A percentile compares a stretch with the other conserved stretches of the same genome.
Conservation (phyloP, 345 rosid genomes). For the Eucalyptus pauciflora region DNA sequence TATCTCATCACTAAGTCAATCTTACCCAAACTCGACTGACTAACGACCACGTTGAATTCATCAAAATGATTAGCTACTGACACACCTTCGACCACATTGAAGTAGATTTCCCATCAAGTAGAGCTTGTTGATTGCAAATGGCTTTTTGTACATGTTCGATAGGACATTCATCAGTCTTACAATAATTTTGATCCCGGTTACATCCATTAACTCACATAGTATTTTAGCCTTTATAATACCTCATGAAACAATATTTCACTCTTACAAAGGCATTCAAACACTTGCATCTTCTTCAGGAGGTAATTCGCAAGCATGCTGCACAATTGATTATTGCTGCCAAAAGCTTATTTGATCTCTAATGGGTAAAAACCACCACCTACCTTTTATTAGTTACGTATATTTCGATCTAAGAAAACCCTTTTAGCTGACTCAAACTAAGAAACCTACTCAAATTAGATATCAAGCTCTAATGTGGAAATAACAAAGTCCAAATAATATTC, state of each 20-base stretch:
- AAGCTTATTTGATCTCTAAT: too few species aligned
- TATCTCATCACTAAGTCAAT: background rate
- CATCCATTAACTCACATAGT: background rate
- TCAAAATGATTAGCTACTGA: background rate
- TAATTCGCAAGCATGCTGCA: background rate
- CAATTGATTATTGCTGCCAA: background rate
- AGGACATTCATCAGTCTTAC: background rate
- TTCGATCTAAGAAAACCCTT: background rate
- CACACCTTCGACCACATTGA: background rate
- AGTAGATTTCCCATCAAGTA: background rate
- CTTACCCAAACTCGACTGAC: rapidly evolving
- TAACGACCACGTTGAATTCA: background rate
- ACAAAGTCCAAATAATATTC: background rate
- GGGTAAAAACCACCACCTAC: background rate
- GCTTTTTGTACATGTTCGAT: background rate
- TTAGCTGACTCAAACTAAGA: background rate
- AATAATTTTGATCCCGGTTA: background rate
- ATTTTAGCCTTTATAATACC: background rate
- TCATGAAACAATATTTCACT: background rate
- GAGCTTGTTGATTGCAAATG: rapidly evolving
- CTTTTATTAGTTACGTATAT: background rate
- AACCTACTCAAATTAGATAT: background rate
- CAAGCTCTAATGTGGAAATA: background rate
- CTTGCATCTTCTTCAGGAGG: background rate
- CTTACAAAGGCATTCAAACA: background rate